Base-by-base conservation (phyloP, 257 asterid genomes). In the Forsythia suspensa region DNA sequence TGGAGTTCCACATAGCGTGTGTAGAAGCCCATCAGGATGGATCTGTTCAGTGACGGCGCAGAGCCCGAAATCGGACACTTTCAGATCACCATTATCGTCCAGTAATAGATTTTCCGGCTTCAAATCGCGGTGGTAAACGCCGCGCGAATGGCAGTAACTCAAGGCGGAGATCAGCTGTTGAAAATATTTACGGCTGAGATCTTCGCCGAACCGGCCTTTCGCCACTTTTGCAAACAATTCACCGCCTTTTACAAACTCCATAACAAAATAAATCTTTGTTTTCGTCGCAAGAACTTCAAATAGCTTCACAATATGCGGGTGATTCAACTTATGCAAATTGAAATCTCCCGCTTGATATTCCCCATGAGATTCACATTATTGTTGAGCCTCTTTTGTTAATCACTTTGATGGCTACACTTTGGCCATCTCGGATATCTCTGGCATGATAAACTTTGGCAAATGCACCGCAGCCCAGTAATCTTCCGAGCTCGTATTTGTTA, bases 1-100 rank as follows among this genome's bases (percentile, higher is more conserved):
- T 15, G 99, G 99, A 42, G 99, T 90, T 18, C 99, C 99, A 59
- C 99, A 95, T 4, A 95, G 92, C 65, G 99, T 95, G 81, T 93
- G 97, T 43, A 95, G 46, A 1, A 92, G 84, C 0, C 98, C 99
- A 12, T 95, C 97, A 29, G 81, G 78, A 3, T 90, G 83, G 0
- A 83, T 85, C 4, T 91, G 97, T 1, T 85, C 98, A 0, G 83
- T 78, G 71, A 91, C 38, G 41, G 99, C 99, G 80, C 97, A 88
- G 61, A 95, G 94, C 0, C 99, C 98, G 76, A 95, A 95, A 83
- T 95, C 99, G 11, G 98, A 88, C 0, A 93, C 89, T 61, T 93
- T 95, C 3, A 95, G 86, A 73, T 90, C 97, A 0, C 90, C 96
- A 63, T 89, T 90, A 36, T 95, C 99, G 76, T 95, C 98, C 8